These are phyloP conservation scores for Sicyos edulis DNA, from an alignment of 306 rosid species.

Conservation along the genomic window DNA sequence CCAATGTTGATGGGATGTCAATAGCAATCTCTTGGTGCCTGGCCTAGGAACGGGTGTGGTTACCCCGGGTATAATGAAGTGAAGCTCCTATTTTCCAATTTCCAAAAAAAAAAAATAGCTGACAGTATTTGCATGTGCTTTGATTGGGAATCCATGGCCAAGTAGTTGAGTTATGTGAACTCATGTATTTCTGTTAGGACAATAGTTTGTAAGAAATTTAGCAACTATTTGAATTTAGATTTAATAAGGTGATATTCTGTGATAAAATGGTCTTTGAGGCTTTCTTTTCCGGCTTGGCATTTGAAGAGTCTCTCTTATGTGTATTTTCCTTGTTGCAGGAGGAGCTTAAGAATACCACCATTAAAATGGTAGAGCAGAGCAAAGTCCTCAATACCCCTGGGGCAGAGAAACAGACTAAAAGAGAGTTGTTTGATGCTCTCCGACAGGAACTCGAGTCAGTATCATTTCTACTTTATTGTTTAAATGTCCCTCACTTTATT, in stretches of 20 bases:
- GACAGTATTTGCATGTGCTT: background rate
- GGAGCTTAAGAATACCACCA: slow-evolving; percentile 75
- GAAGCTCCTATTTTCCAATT: too few relatives aligned
- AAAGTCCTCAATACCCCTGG: slow-evolving; percentile 90
- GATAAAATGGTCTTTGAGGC: background rate
- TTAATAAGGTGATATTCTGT: too few relatives aligned
- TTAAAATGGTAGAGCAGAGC: slow-evolving; percentile 94
- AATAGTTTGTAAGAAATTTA: background rate
- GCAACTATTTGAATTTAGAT: background rate
- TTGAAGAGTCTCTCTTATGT: background rate
- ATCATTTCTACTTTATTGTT: slow-evolving; percentile 1
- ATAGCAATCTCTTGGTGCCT: too few relatives aligned
- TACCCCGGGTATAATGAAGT: too few relatives aligned
- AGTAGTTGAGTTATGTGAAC: too few relatives aligned
- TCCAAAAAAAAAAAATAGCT: background rate
- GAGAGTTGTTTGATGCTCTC: slow-evolving; percentile 83
- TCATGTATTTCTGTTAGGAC: background rate
- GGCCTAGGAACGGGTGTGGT: too few relatives aligned
- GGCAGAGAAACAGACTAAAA: slow-evolving; percentile 89
- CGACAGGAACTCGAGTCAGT: slow-evolving; percentile 87
- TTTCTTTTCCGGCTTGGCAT: background rate
- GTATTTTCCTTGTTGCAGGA: slow-evolving; percentile 40
- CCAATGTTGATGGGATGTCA: background rate
- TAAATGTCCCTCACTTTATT: background rate
- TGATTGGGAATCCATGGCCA: background rate